Evolutionary conservation across 768 basidiomycete species (phyloP), one percentile per base, ranked within the genome.

Genomic region (Lyophyllum semitale): DNA sequence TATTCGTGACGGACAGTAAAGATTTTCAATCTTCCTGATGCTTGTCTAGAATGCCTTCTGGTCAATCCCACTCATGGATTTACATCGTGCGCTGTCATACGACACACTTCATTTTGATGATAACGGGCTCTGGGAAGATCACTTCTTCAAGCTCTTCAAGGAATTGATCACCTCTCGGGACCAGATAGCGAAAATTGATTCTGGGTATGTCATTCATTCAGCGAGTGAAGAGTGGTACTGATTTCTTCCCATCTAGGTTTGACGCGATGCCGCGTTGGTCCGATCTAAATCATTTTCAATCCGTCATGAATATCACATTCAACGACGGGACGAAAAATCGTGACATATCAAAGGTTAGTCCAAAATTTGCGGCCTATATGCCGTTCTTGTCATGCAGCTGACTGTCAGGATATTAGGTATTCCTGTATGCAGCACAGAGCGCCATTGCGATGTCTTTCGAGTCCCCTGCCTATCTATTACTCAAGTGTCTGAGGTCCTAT

Each of bases 21-120:
- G 9, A 26, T 48, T 3, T 26, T 30, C 8, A 11, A 33, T 42
- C 29, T 30, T 13, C n/a, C 22, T 44, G n/a, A 42, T 22, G 33
- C 17, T 25, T 17, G 3, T 35, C 40, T 27, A 22, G 70, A 72
- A 68, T 58, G 59, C 64, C 0, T 73, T 74, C 30, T 73, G 72
- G 69, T 38, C 13, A 1, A 17, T 75, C 15, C n/a, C 7, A 6
- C 5, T 55, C 22, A 69, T 67, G 2, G 66, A 70, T 48, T 66
- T 64, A 5, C 49, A 71, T 41, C 18, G 20, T 0, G 64, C 70
- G 1, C 25, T 62, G 0, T 67, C 68, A 6, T 73, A 68, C 26
- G 68, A 75, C 47, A 51, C 48, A 0, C 51, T 74, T 1, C 72
- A 74, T 48, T 51, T 41, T 1, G 37, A 68, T 33, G 41, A 60